Conservation (phyloP, 768 basidiomycete species). For the Leccinum variicolor region DNA sequence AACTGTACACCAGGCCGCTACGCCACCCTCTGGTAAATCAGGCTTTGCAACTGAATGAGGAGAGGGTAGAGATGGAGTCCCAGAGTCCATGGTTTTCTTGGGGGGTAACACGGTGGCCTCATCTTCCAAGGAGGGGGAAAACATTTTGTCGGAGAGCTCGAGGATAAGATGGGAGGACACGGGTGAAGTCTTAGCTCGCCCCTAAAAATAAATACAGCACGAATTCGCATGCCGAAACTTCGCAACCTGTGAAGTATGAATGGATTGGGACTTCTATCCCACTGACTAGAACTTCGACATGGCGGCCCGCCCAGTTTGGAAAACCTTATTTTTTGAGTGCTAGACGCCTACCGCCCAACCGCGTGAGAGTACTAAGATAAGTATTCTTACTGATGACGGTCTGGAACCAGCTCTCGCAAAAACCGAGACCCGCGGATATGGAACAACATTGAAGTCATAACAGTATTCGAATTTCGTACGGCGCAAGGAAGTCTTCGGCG, state of each 20-base stretch:
- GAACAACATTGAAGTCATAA: neutral
- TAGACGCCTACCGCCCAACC: neutral
- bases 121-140: neutral
- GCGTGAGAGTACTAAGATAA: too few relatives aligned
- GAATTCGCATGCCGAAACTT: neutral
- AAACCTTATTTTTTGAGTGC: neutral
- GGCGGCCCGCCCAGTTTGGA: neutral
- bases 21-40: slow-evolving; percentile 15
- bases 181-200: neutral
- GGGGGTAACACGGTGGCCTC: neutral
- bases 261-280: neutral
- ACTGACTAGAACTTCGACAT: neutral
- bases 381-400: neutral
- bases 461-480: neutral
- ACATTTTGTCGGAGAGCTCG: neutral
- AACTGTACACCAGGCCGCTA: slow-evolving; percentile 25
- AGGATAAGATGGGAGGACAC: neutral
- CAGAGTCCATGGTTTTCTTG: neutral
- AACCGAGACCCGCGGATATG: neutral
- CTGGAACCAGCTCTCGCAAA: neutral
- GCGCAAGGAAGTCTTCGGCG: neutral
- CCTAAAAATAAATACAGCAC: neutral
- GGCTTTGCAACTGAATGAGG: neutral
- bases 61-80: neutral
- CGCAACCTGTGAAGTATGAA: neutral